Conservation (phyloP, 1,284 basidiomycete genomes). For the Papiliotrema flavescens region DNA sequence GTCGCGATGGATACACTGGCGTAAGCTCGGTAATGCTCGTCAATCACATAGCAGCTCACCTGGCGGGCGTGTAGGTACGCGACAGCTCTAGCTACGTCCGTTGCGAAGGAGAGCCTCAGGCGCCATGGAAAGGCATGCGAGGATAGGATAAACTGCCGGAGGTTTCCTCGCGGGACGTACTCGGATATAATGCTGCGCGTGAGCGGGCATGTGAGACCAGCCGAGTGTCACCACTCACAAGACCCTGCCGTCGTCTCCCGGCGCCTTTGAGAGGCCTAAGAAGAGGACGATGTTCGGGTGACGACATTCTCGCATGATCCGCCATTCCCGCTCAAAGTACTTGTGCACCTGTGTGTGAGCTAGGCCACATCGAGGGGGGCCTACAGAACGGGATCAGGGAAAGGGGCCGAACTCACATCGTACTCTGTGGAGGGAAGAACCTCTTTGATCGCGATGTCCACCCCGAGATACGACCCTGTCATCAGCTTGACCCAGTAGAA, state of each 20-base stretch:
- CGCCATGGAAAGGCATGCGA: slow-evolving; percentile 79
- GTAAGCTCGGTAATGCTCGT: slow-evolving; percentile 3
- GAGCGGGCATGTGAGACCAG: not conserved
- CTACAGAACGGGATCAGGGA: not conserved
- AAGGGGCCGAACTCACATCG: slow-evolving; percentile 54
- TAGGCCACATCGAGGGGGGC: not conserved
- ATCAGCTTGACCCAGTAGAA: not conserved
- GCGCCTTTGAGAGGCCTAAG: slow-evolving; percentile 85
- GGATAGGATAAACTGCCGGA: slow-evolving; percentile 77
- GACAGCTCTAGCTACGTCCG: slow-evolving; percentile 87
- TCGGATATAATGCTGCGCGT: slow-evolving; percentile 68
- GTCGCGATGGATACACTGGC: slow-evolving; percentile 61
- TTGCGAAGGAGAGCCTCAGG: slow-evolving; percentile 86
- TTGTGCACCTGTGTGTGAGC: slow-evolving; percentile 62
- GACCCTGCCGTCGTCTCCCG: slow-evolving; percentile 73
- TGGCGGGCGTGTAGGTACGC: slow-evolving; percentile 94
- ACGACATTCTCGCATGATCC: slow-evolving; percentile 82
- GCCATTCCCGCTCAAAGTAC: slow-evolving; percentile 97
- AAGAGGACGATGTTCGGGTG: slow-evolving; percentile 94
- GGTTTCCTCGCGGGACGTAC: slow-evolving; percentile 68
- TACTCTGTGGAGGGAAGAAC: slow-evolving; percentile 84
- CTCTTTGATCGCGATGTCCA: slow-evolving; percentile 95
- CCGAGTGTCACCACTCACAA: slow-evolving; percentile 47
- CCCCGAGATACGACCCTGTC: slow-evolving; percentile 81
- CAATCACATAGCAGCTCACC: slow-evolving; percentile 26